Evolutionary conservation across 495 filamentous ascomycete species (phyloP), one percentile per base, ranked within the genome.

Genomic region (Trichoderma reesei): DNA sequence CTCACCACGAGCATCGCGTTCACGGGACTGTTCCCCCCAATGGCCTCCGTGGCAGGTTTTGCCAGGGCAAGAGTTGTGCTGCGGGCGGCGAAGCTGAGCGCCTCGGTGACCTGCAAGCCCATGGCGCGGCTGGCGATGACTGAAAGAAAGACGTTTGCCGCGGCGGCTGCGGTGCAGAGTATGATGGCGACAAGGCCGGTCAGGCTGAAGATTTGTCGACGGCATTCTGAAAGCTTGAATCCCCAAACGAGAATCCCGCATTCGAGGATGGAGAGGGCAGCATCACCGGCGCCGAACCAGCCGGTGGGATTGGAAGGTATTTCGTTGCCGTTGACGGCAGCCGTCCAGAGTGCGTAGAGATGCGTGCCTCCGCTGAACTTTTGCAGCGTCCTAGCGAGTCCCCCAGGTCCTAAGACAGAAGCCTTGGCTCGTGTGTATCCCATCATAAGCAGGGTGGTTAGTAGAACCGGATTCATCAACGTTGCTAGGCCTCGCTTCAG

Each of bases 171-270:
- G 5, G 67, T 34, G 14, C 71, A 72, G 0, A 74, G 73, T 20
- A 74, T 74, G 9, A 69, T 44, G 18, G 76, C 71, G 0, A 74
- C 72, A 39, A 76, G 63, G 3, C 77, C 78, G 5, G 73, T 73
- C 65, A 73, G 67, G 8, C 74, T 76, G 34, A 74, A 68, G 0
- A 81, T 66, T 37, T 76, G 75, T 1, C 62, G 41, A 13, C 78
- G 74, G 69, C 78, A 78, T 64, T 78, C 73, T 68, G 75, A 80
- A 51, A 81, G 76, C 67, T 81, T 81, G 59, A 80, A 71, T 0
- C 79, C 78, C 73, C 79, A 73, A 3, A 73, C 72, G 0, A 76
- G 73, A 20, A 81, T 75, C 13, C 79, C 78, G 5, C 77, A 72
- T 62, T 80, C 78, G 18, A 81, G 71, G 20, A 81, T 65, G 0